Evolutionary conservation across 2,329 filamentous ascomycete genomes (phyloP).

Genomic region (Exophiala phaeomuriformis): DNA sequence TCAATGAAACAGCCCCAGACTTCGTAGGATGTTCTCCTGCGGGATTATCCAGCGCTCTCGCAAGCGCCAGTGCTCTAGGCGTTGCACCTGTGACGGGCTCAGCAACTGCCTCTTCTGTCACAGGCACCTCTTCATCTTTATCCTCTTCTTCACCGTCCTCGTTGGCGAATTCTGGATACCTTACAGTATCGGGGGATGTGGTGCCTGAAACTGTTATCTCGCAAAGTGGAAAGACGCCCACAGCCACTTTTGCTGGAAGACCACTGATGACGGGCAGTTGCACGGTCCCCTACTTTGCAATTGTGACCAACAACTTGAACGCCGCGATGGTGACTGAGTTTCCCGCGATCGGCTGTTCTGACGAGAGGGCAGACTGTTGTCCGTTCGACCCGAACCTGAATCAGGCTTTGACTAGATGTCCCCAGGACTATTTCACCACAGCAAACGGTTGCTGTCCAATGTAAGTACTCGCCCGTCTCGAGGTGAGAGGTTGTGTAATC

Average conservation of each 20-base stretch:
- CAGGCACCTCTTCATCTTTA: conserved; percentile 3
- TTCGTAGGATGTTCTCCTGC: conserved; percentile 28
- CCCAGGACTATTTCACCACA: conserved; percentile 27
- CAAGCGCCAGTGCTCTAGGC: conserved; percentile 10
- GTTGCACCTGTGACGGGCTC: not conserved
- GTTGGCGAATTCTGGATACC: conserved; percentile 6
- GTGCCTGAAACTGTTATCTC: conserved; percentile 7
- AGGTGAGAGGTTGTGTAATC: not conserved
- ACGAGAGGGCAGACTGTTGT: conserved; percentile 23
- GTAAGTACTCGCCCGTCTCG: conserved; percentile 12
- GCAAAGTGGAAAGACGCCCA: conserved; percentile 10
- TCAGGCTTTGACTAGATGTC: conserved; percentile 23
- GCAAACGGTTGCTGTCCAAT: conserved; percentile 26
- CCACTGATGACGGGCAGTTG: conserved; percentile 27
- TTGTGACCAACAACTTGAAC: conserved; percentile 11
- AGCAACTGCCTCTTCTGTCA: conserved; percentile 4
- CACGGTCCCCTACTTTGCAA: conserved; percentile 25
- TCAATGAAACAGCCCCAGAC: conserved; percentile 27
- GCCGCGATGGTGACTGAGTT: conserved; percentile 18
- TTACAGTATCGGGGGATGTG: conserved; percentile 20
- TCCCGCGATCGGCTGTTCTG: conserved; percentile 26
- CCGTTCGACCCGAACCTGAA: conserved; percentile 20
- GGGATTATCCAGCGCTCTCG: conserved; percentile 16
- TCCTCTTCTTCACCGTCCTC: conserved; percentile 6
- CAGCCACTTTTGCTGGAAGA: conserved; percentile 20